Conservation (phyloP, 1,284 basidiomycete species). For the Rhodotorula sp. region DNA sequence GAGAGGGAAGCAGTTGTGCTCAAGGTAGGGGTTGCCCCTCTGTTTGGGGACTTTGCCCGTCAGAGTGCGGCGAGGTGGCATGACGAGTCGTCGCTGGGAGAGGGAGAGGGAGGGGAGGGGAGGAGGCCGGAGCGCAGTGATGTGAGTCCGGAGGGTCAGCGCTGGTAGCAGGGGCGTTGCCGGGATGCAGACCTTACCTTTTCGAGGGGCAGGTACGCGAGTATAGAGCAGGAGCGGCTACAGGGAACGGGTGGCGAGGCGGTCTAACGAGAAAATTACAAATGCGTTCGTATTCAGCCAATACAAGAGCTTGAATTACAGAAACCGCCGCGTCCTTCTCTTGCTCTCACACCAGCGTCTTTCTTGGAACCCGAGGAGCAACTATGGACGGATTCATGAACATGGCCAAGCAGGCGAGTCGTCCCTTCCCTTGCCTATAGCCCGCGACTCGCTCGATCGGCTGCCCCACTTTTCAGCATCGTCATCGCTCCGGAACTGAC, state of each 20-base stretch:
- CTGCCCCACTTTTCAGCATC: neutral
- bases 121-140: no score
- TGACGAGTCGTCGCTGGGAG: no score
- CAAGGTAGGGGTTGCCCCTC: no score
- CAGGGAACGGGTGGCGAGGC: neutral
- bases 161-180: no score
- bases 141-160: no score
- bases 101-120: no score
- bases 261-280: no score
- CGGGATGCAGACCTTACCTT: no score
- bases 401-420: slow-evolving; percentile 20
- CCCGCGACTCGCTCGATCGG: neutral
- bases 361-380: neutral
- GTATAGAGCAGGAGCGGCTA: neutral
- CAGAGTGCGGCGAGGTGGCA: no score
- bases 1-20: no score
- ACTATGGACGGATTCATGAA: neutral
- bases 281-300: neutral
- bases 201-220: neutral
- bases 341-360: neutral
- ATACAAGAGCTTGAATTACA: neutral
- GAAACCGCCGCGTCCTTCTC: no score
- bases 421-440: neutral
- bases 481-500: neutral
- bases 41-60: no score